Evolutionary conservation across 306 rosid genomes (phyloP).

Genomic region (Ormosia semicastrata): DNA sequence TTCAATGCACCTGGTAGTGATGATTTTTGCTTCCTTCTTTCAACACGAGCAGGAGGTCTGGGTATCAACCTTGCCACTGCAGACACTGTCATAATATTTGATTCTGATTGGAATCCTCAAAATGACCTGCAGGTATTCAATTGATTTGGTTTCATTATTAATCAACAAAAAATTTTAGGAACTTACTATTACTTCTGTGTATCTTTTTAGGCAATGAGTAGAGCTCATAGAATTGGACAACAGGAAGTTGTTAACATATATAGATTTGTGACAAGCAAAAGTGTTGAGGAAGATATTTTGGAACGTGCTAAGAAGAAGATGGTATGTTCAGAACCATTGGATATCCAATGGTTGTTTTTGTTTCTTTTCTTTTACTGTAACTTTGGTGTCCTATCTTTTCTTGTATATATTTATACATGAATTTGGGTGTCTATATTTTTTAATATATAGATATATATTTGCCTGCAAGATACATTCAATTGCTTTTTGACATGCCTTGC

Average conservation of each 20-base stretch:
- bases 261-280: conserved; percentile 96
- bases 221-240: conserved; percentile 99
- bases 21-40: conserved; percentile 98
- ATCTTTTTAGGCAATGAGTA: conserved; percentile 87
- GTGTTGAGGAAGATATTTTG: conserved; percentile 99
- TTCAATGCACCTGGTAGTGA: conserved; percentile 98
- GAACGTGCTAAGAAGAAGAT: conserved; percentile 98
- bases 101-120: conserved; percentile 99
- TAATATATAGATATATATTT: background rate
- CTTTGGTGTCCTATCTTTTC: background rate
- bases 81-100: conserved; percentile 96
- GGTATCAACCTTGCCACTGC: conserved; percentile 99
- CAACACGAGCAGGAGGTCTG: conserved; percentile 97
- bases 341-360: background rate
- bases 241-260: conserved; percentile 99
- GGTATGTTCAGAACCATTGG: conserved; percentile 48
- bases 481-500: background rate
- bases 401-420: background rate
- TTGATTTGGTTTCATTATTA: background rate
- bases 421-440: background rate
- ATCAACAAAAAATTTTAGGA: conserved; percentile 1
- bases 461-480: background rate
- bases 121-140: conserved; percentile 87
- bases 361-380: background rate
- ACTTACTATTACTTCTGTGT: background rate